Percentiles rank a stretch among this genome's conserved stretches.
These are phyloP conservation scores for Pyrenula aspistea DNA, from an alignment of 495 filamentous ascomycete species.

Conservation along the genomic window DNA sequence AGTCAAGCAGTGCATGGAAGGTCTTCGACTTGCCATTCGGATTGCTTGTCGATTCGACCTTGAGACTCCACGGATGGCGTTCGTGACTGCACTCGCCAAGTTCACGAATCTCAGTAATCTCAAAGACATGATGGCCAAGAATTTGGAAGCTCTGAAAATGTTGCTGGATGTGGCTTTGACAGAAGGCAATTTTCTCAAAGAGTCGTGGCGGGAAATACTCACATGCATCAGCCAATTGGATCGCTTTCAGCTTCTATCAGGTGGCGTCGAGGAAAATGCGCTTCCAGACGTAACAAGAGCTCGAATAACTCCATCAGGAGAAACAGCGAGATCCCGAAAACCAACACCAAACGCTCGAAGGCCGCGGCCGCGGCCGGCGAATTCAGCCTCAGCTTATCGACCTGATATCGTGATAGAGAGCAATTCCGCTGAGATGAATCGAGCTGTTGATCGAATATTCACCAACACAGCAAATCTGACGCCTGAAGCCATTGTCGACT, in stretches of 20 bases:
- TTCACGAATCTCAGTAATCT: slow-evolving; percentile 93
- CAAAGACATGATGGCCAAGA: slow-evolving; percentile 90
- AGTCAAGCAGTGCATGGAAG: slow-evolving; percentile 85
- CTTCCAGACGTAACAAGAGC: slow-evolving; percentile 88
- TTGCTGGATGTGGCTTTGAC: slow-evolving; percentile 83
- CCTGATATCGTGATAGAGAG: slow-evolving; percentile 83
- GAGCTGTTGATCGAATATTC: slow-evolving; percentile 88
- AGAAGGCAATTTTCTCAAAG: slow-evolving; percentile 78
- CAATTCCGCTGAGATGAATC: slow-evolving; percentile 82
- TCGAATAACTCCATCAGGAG: slow-evolving; percentile 42
- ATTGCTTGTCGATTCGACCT: slow-evolving; percentile 91
- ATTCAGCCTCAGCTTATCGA: slow-evolving; percentile 56
- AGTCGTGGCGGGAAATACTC: slow-evolving; percentile 89
- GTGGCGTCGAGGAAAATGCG: slow-evolving; percentile 83
- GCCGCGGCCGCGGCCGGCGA: slow-evolving; percentile 51
- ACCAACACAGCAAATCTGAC: slow-evolving; percentile 89
- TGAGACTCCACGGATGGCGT: slow-evolving; percentile 80
- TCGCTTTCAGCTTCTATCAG: slow-evolving; percentile 85
- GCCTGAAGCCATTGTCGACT: slow-evolving; percentile 94
- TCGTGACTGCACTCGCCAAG: slow-evolving; percentile 85
- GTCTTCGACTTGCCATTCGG: slow-evolving; percentile 81
- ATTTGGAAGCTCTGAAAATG: slow-evolving; percentile 83
- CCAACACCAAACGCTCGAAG: slow-evolving; percentile 54
- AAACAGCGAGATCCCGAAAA: slow-evolving; percentile 40
- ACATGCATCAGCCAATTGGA: slow-evolving; percentile 95